Base-by-base conservation (phyloP, 345 rosid genomes). In the Psidium friedrichsthalianum region DNA sequence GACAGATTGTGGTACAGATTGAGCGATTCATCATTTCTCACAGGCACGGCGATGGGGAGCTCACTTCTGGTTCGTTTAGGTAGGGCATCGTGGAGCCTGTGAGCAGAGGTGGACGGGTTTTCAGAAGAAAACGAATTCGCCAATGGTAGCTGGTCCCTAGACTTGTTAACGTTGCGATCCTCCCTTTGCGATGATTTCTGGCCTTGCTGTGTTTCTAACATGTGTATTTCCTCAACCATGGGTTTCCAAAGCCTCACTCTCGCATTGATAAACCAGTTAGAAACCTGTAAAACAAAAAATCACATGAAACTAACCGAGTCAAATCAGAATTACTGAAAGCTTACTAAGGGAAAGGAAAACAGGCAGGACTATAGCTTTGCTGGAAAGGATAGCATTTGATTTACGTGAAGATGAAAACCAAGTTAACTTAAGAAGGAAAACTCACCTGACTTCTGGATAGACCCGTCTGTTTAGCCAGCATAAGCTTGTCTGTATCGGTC, bases 201-300 rank as follows among this genome's bases (percentile, higher is more conserved):
- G 78, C 90, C 86, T 92, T 94, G 94, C 82, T 93, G 90, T 24
- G 93, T 93, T 85, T 96, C 98, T 40, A 96, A 89, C 90, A 40
- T 93, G 89, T 95, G 98, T 80, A 96, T 95, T 90, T 96, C 98
- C 90, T 96, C 98, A 64, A 96, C 98, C 98, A 96, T 95, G 12
- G 98, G 98, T 90, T 96, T 96, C 98, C 98, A 96, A 83, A 96
- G 93, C 93, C 98, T 91, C 82, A 96, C 98, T 86, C 98, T 88
- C n/a, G 98, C 98, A 89, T 95, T 95, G 58, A 96, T 96, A 87
- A 96, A 96, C 98, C 98, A 96, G 82, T 96, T 96, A 1, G 98
- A 96, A 76, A 95, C 98, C 98, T 95, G 88, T 84, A 14, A 56
- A 64, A 29, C 20, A 47, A 59, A 57, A 57, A 16, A 52, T 58